These are phyloP conservation scores for Aspergillus heteromorphus DNA, from an alignment of 495 filamentous ascomycete genomes.

Conservation along the genomic window DNA sequence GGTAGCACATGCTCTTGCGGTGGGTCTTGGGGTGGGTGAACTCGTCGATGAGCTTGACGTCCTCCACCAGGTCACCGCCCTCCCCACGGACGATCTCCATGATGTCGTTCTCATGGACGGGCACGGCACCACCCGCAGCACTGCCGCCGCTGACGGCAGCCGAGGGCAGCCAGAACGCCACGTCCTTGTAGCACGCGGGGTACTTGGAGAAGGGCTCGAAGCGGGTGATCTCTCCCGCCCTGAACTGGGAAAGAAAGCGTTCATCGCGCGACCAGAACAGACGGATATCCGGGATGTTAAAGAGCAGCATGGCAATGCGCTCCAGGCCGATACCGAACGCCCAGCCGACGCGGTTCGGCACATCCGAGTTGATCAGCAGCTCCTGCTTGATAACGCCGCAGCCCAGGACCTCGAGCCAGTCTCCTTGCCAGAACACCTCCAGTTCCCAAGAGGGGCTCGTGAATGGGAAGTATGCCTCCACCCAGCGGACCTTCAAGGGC, in stretches of 20 bases:
- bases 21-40: slow-evolving; percentile 87
- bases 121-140: slow-evolving; percentile 47
- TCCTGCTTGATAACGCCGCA: slow-evolving; percentile 87
- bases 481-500: slow-evolving; percentile 83
- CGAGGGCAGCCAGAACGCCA: slow-evolving; percentile 82
- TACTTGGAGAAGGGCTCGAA: slow-evolving; percentile 87
- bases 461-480: slow-evolving; percentile 95
- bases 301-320: slow-evolving; percentile 92
- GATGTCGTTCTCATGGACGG: slow-evolving; percentile 90
- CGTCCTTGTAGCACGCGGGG: slow-evolving; percentile 82
- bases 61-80: slow-evolving; percentile 78
- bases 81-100: slow-evolving; percentile 87
- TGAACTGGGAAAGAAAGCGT: slow-evolving; percentile 81
- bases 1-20: slow-evolving; percentile 79
- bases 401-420: slow-evolving; percentile 92
- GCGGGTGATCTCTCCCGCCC: slow-evolving; percentile 55
- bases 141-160: slow-evolving; percentile 38
- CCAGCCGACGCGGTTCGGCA: slow-evolving; percentile 78
- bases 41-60: slow-evolving; percentile 74
- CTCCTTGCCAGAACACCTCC: slow-evolving; percentile 89
- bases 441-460: slow-evolving; percentile 93
- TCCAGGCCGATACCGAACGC: slow-evolving; percentile 93
- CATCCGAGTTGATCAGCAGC: slow-evolving; percentile 68
- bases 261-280: slow-evolving; percentile 88
- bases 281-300: slow-evolving; percentile 93